phyloP scores from a whole-genome alignment of 192 early-diverging fungal genomes.

The Backusella mclennaniae region DNA sequence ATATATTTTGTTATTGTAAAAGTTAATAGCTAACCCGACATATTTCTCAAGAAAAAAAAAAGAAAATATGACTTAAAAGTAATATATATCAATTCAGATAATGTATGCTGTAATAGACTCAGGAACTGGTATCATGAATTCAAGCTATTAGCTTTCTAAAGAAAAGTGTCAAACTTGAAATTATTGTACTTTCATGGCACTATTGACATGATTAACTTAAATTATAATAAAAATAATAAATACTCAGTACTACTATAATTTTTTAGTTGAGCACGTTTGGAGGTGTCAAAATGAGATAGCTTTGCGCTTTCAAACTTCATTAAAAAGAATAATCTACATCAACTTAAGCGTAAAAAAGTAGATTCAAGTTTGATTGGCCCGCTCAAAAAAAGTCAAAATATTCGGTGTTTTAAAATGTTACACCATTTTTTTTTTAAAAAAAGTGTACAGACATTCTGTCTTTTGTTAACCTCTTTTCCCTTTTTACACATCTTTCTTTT shows the following conservation, averaged over 20 bases:
- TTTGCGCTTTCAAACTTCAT: not conserved
- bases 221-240: not conserved
- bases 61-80: not conserved
- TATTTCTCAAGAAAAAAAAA: not conserved
- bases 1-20: no score
- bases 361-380: not conserved
- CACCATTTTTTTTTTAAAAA: not conserved
- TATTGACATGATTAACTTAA: not conserved
- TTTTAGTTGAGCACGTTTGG: not conserved
- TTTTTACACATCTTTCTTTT: not conserved
- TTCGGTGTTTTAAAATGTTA: not conserved
- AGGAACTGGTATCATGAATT: slow-evolving; percentile 5
- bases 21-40: not conserved
- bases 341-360: not conserved
- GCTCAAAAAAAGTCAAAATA: not conserved
- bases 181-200: slow-evolving; percentile 6
- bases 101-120: not conserved
- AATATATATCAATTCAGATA: not conserved
- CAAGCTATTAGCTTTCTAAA: slow-evolving; percentile 3
- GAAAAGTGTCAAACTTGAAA: slow-evolving; percentile 7
- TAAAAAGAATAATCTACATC: not conserved
- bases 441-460: not conserved
- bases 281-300: no score
- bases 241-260: not conserved
- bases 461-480: not conserved